phyloP scores from a whole-genome alignment of 2,329 filamentous ascomycete species.

The Anthostomella pinea region DNA sequence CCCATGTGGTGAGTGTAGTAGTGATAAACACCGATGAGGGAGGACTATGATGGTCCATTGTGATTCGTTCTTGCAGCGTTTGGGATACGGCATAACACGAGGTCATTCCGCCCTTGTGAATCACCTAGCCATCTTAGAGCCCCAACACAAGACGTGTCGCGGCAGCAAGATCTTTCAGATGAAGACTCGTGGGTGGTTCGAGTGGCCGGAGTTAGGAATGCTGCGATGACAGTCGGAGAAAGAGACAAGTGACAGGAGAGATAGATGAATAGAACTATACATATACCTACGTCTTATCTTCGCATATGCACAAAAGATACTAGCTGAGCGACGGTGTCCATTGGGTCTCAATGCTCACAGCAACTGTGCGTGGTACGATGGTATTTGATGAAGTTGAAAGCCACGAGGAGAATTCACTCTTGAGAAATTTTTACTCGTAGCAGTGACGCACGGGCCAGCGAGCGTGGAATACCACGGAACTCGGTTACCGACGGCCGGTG shows the following conservation, averaged over 20 bases:
- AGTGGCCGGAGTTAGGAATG: conserved; percentile 29
- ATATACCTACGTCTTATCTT: too few relatives aligned
- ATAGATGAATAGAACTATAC: conserved; percentile 6
- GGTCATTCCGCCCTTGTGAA: conserved; percentile 18
- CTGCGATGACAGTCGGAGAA: conserved; percentile 18
- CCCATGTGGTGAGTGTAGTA: conserved; percentile 36
- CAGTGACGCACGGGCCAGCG: too few relatives aligned
- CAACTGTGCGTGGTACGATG: too few relatives aligned
- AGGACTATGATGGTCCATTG: conserved; percentile 53
- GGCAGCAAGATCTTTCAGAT: conserved; percentile 29
- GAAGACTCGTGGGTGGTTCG: conserved; percentile 31
- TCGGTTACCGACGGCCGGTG: too few relatives aligned
- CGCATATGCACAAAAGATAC: too few relatives aligned
- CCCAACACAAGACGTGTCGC: conserved; percentile 34
- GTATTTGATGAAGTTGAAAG: too few relatives aligned
- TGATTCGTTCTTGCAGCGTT: conserved; percentile 41
- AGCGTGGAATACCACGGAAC: too few relatives aligned
- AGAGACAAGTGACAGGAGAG: background rate
- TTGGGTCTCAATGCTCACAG: too few relatives aligned
- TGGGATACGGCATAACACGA: conserved; percentile 16
- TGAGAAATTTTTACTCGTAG: too few relatives aligned
- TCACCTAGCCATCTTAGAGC: conserved; percentile 31
- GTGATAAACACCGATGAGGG: conserved; percentile 37
- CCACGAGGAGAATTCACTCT: too few relatives aligned
- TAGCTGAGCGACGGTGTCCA: too few relatives aligned